Percentiles rank a stretch among this genome's conserved stretches.
These are phyloP conservation scores for Podila epicladia DNA, from an alignment of 192 early-diverging fungal species.

Conservation along the genomic window DNA sequence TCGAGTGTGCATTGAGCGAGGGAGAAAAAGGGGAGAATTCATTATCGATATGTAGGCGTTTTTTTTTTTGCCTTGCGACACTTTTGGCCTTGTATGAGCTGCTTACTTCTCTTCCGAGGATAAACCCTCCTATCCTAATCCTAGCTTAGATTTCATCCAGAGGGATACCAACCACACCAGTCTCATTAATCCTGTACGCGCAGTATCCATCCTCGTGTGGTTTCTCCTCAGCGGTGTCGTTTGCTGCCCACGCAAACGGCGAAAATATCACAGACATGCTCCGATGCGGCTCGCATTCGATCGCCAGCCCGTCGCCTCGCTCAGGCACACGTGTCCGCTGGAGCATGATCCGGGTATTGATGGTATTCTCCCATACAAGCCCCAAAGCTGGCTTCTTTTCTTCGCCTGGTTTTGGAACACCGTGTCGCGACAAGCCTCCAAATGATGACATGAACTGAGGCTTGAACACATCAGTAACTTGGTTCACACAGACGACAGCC, in stretches of 20 bases:
- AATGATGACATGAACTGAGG: conserved; percentile 8
- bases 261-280: conserved; percentile 38
- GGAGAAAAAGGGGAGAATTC: too few relatives aligned
- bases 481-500: conserved; percentile 84
- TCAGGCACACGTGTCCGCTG: conserved; percentile 31
- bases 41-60: too few relatives aligned
- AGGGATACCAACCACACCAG: conserved; percentile 22
- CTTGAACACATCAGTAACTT: conserved; percentile 61
- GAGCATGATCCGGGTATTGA: conserved; percentile 75
- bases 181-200: conserved; percentile 22
- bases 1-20: too few relatives aligned
- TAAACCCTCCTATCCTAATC: background rate
- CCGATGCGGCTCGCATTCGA: conserved; percentile 11
- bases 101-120: too few relatives aligned
- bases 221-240: background rate
- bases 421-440: background rate
- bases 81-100: too few relatives aligned
- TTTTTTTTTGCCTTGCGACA: too few relatives aligned
- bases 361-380: conserved; percentile 75
- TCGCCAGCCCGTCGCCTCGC: conserved; percentile 8
- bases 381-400: conserved; percentile 78
- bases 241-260: conserved; percentile 20
- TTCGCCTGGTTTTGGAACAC: conserved; percentile 26
- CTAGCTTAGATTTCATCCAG: background rate
- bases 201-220: conserved; percentile 18